These are phyloP conservation scores for Globisporangium mamillatum DNA, from an alignment of 352 stramenopile genomes.

Conservation along the genomic window DNA sequence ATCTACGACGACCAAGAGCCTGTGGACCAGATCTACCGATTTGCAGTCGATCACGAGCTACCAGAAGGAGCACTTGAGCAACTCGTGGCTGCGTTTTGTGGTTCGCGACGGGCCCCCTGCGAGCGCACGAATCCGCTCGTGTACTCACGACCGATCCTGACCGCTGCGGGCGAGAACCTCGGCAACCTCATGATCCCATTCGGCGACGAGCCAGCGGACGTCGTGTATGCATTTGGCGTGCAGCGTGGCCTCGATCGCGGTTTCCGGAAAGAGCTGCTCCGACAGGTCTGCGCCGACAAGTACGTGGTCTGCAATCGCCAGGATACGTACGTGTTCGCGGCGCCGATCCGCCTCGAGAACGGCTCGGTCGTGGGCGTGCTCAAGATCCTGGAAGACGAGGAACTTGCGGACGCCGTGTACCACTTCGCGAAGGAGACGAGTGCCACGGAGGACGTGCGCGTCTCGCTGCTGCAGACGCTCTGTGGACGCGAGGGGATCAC, in stretches of 20 bases:
- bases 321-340: conserved; percentile 42
- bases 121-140: conserved; percentile 39
- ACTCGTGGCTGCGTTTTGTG: conserved; percentile 39
- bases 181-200: conserved; percentile 48
- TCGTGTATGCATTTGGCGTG: conserved; percentile 42
- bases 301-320: conserved; percentile 55
- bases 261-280: conserved; percentile 43
- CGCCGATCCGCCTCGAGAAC: conserved; percentile 57
- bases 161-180: conserved; percentile 27
- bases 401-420: conserved; percentile 66
- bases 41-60: conserved; percentile 48
- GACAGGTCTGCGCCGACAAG: conserved; percentile 45
- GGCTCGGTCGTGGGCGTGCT: conserved; percentile 33
- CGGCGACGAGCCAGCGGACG: conserved; percentile 51
- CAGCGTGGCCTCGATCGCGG: conserved; percentile 32
- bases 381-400: conserved; percentile 56
- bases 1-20: conserved; percentile 70
- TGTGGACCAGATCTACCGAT: conserved; percentile 70
- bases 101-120: conserved; percentile 25
- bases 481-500: conserved; percentile 50
- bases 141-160: conserved; percentile 46
- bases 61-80: conserved; percentile 33
- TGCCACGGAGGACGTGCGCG: conserved; percentile 40
- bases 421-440: conserved; percentile 52
- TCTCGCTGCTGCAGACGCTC: conserved; percentile 51